Evolutionary conservation across 2,329 filamentous ascomycete genomes (phyloP), one percentile per base, ranked within the genome.

Genomic region (Alternaria arbusti): DNA sequence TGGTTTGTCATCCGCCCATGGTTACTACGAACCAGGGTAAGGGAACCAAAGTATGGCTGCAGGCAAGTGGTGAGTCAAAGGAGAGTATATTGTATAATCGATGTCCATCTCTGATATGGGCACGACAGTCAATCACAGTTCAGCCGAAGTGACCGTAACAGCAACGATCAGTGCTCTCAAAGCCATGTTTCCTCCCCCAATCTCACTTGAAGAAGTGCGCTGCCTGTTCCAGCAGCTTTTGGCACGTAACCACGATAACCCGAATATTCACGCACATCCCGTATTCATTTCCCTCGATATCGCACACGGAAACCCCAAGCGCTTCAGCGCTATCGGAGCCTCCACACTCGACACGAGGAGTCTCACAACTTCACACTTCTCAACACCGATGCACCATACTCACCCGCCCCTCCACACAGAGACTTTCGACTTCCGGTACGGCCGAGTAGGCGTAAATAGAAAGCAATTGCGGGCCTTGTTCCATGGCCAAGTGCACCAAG

Each of bases 231-330:
- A 44, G 17, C 40, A 44, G 40, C 40, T 44, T 17, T 20, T 44
- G 17, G 17, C 40, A 44, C 0, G 40, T 10, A 17, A 17, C 40
- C 40, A 44, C 40, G n/a, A 20, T 17, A 20, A 20, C 10, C 17
- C 40, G 0, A 44, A 20, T 17, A 7, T 5, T 44, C 40, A 47
- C 17, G 45, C 20, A 47, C 23, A 57, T 30, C 63, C 59, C 20
- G 40, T 65, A 40, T 40, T 62, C 13, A 20, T 65, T 43, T 65
- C 62, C 49, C 52, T 64, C 15, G 32, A 36, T 54, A 30, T 64
- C 20, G 57, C 57, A 22, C 58, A 61, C 45, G 58, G 62, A 20
- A 61, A 54, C 45, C 57, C 54, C 28, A 57, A 60, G 54, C 45
- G 47, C 12, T 52, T 61, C 52, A 58, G 54, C 54, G 62, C 51